A percentile compares a stretch with the other conserved stretches of the same genome.
Evolutionary conservation across 495 filamentous ascomycete species (phyloP).

Genomic region (Chaetomidium leptoderma): DNA sequence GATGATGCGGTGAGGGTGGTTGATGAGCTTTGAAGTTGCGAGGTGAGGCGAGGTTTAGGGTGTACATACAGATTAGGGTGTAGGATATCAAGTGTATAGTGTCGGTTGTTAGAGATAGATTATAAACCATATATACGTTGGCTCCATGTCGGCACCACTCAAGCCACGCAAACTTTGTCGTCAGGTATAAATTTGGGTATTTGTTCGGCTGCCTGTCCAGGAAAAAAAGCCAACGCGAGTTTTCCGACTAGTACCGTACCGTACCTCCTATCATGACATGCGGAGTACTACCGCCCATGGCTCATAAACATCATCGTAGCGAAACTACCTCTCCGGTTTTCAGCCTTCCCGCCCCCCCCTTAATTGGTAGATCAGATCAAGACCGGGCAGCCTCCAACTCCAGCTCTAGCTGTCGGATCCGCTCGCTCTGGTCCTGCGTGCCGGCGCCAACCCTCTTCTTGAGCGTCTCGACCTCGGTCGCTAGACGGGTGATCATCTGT

Average conservation of each 20-base stretch:
- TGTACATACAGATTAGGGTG: background rate
- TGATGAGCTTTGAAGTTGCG: background rate
- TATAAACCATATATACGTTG: too few species aligned
- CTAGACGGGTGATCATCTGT: constrained; percentile 60
- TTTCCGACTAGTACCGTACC: constrained; percentile 9
- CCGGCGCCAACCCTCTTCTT: constrained; percentile 60
- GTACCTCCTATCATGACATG: background rate
- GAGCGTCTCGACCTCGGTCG: constrained; percentile 64
- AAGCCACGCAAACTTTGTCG: too few species aligned
- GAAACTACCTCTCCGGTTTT: background rate
- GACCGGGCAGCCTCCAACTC: constrained; percentile 56
- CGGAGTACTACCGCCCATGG: background rate
- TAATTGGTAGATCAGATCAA: constrained; percentile 10
- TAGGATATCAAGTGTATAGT: background rate
- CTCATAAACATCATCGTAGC: constrained; percentile 12
- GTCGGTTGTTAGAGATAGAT: background rate
- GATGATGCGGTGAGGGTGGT: background rate
- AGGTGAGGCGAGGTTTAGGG: background rate
- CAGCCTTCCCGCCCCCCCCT: background rate
- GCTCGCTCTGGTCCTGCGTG: constrained; percentile 59
- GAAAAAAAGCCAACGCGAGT: constrained; percentile 7
- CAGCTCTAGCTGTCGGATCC: constrained; percentile 64
- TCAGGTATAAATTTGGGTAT: constrained; percentile 3
- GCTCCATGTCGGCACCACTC: too few species aligned
- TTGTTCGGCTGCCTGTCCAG: constrained; percentile 13